A percentile compares a stretch with the other conserved stretches of the same genome.
Evolutionary conservation across 75 land plant genomes (phyloP).

Genomic region (Adiantum capillusveneris): DNA sequence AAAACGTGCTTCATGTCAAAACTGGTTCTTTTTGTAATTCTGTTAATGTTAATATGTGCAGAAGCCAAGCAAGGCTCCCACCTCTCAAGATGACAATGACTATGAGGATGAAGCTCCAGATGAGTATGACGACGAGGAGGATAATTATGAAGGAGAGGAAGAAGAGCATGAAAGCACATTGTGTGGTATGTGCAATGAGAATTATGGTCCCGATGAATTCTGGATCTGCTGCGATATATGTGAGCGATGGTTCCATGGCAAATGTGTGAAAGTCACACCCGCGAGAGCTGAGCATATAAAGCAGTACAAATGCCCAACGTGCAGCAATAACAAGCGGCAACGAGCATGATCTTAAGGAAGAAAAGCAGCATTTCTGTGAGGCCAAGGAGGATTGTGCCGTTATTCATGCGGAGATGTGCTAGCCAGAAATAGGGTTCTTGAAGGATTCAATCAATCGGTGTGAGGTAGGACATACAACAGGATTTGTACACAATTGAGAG

Average conservation of each 20-base stretch:
- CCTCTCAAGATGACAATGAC: slow-evolving; percentile 24
- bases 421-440: too few relatives aligned
- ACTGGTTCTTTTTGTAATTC: too few relatives aligned
- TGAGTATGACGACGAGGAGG: slow-evolving; percentile 35
- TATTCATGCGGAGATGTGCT: too few relatives aligned
- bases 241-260: slow-evolving; percentile 62
- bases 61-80: neutral
- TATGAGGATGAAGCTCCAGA: slow-evolving; percentile 18
- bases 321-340: slow-evolving; percentile 49
- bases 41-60: neutral
- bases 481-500: too few relatives aligned
- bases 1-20: too few relatives aligned
- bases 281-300: slow-evolving; percentile 65
- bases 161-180: slow-evolving; percentile 56
- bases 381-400: too few relatives aligned
- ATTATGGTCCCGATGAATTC: slow-evolving; percentile 49
- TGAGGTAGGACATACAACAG: too few relatives aligned
- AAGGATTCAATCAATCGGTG: too few relatives aligned
- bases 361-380: too few relatives aligned
- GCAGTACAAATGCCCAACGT: slow-evolving; percentile 58
- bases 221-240: slow-evolving; percentile 60
- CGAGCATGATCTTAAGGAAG: slow-evolving; percentile 13
- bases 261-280: slow-evolving; percentile 61
- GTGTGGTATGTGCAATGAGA: slow-evolving; percentile 59
- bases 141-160: slow-evolving; percentile 14